Base-by-base conservation (phyloP, 768 basidiomycete species). In the Brasilioporus rufonigricans region DNA sequence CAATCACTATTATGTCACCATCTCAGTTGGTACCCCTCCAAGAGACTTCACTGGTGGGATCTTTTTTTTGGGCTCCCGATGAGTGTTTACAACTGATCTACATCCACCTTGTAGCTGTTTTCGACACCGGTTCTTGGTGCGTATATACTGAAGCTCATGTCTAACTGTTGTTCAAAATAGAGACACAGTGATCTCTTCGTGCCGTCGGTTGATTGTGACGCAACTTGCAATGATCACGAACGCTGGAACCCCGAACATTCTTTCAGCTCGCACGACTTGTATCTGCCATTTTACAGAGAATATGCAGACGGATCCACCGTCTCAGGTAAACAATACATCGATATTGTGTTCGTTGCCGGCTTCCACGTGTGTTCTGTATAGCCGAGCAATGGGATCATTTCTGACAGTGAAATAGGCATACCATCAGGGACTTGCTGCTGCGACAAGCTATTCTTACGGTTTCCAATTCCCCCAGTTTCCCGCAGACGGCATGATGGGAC, bases 251-350 rank as follows among this genome's bases (percentile, higher is more conserved):
- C 68, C 3, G 24, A 24, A 12, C 6, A 24, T 6, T 67, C 65
- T 26, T 64, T 65, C 0, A 71, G 73, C 2, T 53, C 76, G 1
- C 24, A 48, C 0, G 58, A 65, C 45, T 14, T 61, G 24, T 36
- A 49, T 6, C 41, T 65, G 31, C 35, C 53, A 1, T 73, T 76
- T 56, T 38, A 19, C 2, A 61, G 78, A 43, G 0, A 21, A 4
- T 80, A 72, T 56, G 75, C 73, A 16, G 74, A 76, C 47, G 74
- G 75, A 1, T 23, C 47, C 13, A 46, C 48, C 1, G 72, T 73
- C 14, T 33, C 45, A 0, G 79, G 77, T 9, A 53, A 63, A n/a
- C 65, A 72, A 45, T 80, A 73, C 60, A 68, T 49, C 7, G 80
- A 81, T 50, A 62, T 44, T 0, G 48, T 63, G 1, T 41, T 53